Conservation (phyloP, 768 basidiomycete genomes). For the Boletus rufocinnamomeus region DNA sequence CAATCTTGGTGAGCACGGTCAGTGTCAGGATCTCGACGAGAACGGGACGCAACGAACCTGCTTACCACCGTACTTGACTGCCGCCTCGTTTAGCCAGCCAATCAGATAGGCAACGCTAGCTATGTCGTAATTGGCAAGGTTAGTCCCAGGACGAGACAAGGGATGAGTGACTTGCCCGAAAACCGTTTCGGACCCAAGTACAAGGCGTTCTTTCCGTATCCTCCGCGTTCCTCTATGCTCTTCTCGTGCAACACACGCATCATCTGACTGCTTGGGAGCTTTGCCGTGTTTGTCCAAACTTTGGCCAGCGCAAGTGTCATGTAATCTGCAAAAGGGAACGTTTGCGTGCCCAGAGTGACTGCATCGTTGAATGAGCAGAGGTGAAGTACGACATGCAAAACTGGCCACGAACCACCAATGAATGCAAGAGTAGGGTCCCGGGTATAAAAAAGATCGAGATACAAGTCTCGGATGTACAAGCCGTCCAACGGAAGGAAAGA, state of each 20-base stretch:
- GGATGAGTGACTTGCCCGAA: slow-evolving; percentile 1
- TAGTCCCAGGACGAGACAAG: neutral
- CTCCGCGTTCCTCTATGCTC: slow-evolving; percentile 2
- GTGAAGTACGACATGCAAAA: neutral
- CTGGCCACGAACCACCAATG: neutral
- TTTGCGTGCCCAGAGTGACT: neutral
- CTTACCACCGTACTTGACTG: slow-evolving; percentile 19
- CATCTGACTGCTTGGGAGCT: slow-evolving; percentile 3
- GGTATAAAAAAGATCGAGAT: slow-evolving; percentile 10
- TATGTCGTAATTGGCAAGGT: neutral
- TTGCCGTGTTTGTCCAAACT: slow-evolving; percentile 18
- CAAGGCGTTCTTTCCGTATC: slow-evolving; percentile 12
- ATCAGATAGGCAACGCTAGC: neutral
- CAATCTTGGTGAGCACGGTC: neutral
- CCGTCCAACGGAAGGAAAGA: slow-evolving; percentile 12
- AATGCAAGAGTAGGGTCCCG: slow-evolving; percentile 20
- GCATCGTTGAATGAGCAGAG: neutral
- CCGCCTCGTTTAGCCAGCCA: slow-evolving; percentile 18
- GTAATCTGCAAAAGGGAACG: neutral
- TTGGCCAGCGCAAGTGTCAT: slow-evolving; percentile 13
- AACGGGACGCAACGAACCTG: slow-evolving; percentile 9
- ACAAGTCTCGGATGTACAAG: slow-evolving; percentile 14
- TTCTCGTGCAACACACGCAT: slow-evolving; percentile 6
- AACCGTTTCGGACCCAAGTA: neutral
- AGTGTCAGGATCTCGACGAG: neutral